Evolutionary conservation across 331 rosid genomes (phyloP).

Genomic region (Telfairia occidentalis): DNA sequence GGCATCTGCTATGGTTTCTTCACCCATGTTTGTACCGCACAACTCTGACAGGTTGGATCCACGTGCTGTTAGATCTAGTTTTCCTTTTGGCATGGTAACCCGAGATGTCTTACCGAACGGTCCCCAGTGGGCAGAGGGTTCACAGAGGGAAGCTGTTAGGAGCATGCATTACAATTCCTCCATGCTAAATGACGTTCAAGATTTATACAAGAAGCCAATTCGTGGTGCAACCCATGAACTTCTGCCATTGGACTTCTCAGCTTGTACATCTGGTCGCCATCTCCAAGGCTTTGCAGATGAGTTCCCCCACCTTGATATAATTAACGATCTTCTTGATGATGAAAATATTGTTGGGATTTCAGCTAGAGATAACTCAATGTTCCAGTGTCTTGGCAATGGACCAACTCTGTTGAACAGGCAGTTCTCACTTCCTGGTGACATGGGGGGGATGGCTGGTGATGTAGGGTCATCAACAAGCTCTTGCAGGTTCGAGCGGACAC

Average conservation of each 20-base stretch:
- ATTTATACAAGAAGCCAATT: slow-evolving; percentile 39
- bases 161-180: slow-evolving; percentile 40
- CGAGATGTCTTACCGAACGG: slow-evolving; percentile 51
- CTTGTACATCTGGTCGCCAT: slow-evolving; percentile 59
- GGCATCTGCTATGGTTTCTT: slow-evolving; percentile 47
- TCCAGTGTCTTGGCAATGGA: slow-evolving; percentile 32
- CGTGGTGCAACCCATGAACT: slow-evolving; percentile 41
- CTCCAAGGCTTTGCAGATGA: slow-evolving; percentile 70
- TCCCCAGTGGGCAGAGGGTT: slow-evolving; percentile 54
- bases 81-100: slow-evolving; percentile 36
- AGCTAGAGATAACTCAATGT: slow-evolving; percentile 26
- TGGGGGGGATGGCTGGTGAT: slow-evolving; percentile 33
- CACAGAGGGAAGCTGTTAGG: slow-evolving; percentile 45
- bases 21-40: slow-evolving; percentile 48
- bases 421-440: slow-evolving; percentile 58
- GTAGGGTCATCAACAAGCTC: slow-evolving; percentile 58
- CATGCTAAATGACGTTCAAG: slow-evolving; percentile 37
- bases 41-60: slow-evolving; percentile 53
- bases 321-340: slow-evolving; percentile 90
- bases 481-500: slow-evolving; percentile 78
- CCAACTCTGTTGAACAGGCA: slow-evolving; percentile 52
- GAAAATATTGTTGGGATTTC: slow-evolving; percentile 42
- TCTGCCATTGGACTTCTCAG: slow-evolving; percentile 32
- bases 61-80: slow-evolving; percentile 31
- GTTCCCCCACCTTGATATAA: slow-evolving; percentile 92